Conservation (phyloP, 1,284 basidiomycete genomes). For the Ustilago shanxiensis region DNA sequence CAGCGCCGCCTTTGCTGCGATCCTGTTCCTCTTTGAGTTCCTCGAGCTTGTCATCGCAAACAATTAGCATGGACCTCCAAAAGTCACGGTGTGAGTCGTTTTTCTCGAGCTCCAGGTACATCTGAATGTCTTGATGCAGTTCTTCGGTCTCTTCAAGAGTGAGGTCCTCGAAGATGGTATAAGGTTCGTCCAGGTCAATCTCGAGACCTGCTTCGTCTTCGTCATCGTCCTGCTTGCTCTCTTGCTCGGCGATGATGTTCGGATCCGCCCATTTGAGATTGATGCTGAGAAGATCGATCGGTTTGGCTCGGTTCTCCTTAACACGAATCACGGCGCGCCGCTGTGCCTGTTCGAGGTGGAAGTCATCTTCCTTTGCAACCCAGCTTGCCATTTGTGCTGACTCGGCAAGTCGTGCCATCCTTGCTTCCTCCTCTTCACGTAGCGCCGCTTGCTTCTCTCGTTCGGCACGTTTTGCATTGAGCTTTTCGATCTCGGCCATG, state of each 20-base stretch:
- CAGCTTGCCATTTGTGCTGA: conserved; percentile 97
- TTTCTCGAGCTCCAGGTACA: conserved; percentile 88
- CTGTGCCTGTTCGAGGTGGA: conserved; percentile 94
- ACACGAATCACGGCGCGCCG: conserved; percentile 91
- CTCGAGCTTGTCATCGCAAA: conserved; percentile 92
- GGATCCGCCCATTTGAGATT: conserved; percentile 67
- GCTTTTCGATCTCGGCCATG: conserved; percentile 85
- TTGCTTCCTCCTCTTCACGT: conserved; percentile 90
- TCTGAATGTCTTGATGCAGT: conserved; percentile 92
- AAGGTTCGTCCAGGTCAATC: conserved; percentile 97
- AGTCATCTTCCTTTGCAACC: conserved; percentile 96
- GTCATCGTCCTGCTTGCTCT: conserved; percentile 80
- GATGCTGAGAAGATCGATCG: conserved; percentile 67
- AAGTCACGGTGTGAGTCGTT: conserved; percentile 90
- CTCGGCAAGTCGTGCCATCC: conserved; percentile 89
- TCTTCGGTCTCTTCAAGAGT: conserved; percentile 89
- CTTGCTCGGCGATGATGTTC: conserved; percentile 92
- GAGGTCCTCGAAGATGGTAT: conserved; percentile 95
- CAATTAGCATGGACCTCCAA: conserved; percentile 99
- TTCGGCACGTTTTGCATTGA: conserved; percentile 90
- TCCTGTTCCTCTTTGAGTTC: conserved; percentile 71
- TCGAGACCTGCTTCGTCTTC: conserved; percentile 89
- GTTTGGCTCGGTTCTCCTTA: conserved; percentile 86
- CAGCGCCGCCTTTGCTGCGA: conserved; percentile 7
- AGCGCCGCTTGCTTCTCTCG: conserved; percentile 88